Evolutionary conservation across 495 filamentous ascomycete genomes (phyloP), one percentile per base, ranked within the genome.

Genomic region (Tuber microsphaerosporum): DNA sequence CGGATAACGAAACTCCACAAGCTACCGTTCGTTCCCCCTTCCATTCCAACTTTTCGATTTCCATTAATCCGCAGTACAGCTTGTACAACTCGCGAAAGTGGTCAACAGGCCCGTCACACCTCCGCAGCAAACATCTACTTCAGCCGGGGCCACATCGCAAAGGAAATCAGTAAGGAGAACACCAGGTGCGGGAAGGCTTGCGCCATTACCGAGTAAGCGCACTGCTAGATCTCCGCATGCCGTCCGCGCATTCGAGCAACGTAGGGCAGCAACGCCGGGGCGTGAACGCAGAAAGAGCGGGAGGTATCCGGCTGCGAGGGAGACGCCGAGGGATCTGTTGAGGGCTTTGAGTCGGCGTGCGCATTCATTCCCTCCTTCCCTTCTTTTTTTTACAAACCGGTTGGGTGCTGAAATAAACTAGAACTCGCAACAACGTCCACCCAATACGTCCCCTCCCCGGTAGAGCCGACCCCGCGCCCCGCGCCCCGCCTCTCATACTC

Each of bases 171-270:
- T 73, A n/a, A 72, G 80, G 45, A 77, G 81, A 20, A 82, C 81
- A 9, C 81, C 81, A 34, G 80, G 77, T 7, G 80, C 81, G 16
- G 69, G 75, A 20, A 80, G 80, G n/a, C 77, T 82, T 10, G 74
- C 74, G 48, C 80, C 79, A 5, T 56, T 78, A 10, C 34, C 70
- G 8, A 51, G 69, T 14, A 80, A 80, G 48, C 74, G 71, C 20
- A 76, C 77, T 10, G 77, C 77, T n/a, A 77, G 81, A 45, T 82
- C 80, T 10, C 81, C 81, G 0, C 80, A 82, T 34, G 74, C 61
- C 19, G 56, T 77, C 17, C 80, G 81, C 17, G 81, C 81, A 2
- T 81, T 82, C 56, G 74, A 82, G 69, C 70, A 42, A 14, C 74
- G 77, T 5, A 65, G 73, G 20, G 80, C 78, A 10, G 75, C 70